These are phyloP conservation scores for Phytopythium mirpurense DNA, from an alignment of 352 stramenopile genomes.

Conservation along the genomic window DNA sequence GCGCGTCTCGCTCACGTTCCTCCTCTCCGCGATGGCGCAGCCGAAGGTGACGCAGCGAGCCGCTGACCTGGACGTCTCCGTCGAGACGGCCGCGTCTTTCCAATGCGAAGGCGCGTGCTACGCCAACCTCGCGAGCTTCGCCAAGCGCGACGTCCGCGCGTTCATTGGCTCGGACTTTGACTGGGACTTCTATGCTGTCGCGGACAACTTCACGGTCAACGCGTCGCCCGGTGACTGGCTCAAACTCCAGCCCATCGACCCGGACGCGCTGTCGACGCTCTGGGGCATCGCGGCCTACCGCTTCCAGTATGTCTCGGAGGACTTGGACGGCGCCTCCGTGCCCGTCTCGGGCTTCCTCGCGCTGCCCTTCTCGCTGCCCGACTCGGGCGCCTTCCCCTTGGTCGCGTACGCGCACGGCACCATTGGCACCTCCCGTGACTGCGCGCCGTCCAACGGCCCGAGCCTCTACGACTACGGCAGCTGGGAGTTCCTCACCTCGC, in stretches of 20 bases:
- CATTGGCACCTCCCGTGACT: constrained; percentile 4
- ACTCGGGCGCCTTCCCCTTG: constrained; percentile 5
- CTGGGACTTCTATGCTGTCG: constrained; percentile 10
- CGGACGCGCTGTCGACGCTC: constrained; percentile 4
- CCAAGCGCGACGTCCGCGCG: not conserved
- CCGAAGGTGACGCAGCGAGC: not conserved
- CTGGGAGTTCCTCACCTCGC: constrained; percentile 8
- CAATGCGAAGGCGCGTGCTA: constrained; percentile 9
- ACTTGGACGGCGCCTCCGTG: constrained; percentile 7
- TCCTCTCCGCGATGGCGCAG: not conserved
- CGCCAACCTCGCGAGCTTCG: constrained; percentile 1
- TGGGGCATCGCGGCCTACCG: constrained; percentile 8
- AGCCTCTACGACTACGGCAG: constrained; percentile 10
- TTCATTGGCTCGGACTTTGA: constrained; percentile 8
- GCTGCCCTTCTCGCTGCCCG: constrained; percentile 6
- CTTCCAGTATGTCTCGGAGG: constrained; percentile 12
- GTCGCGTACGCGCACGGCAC: constrained; percentile 10
- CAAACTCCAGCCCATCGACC: constrained; percentile 9
- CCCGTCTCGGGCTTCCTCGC: constrained; percentile 10
- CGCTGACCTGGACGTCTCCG: constrained; percentile 5
- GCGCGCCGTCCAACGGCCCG: constrained; percentile 7
- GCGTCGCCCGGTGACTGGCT: constrained; percentile 5
- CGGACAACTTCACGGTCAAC: constrained; percentile 6
- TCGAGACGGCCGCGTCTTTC: not conserved
- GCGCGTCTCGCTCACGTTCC: not conserved